These are phyloP conservation scores for Vitis hybrid DNA, from an alignment of 177 flowering plant genomes.

Conservation along the genomic window DNA sequence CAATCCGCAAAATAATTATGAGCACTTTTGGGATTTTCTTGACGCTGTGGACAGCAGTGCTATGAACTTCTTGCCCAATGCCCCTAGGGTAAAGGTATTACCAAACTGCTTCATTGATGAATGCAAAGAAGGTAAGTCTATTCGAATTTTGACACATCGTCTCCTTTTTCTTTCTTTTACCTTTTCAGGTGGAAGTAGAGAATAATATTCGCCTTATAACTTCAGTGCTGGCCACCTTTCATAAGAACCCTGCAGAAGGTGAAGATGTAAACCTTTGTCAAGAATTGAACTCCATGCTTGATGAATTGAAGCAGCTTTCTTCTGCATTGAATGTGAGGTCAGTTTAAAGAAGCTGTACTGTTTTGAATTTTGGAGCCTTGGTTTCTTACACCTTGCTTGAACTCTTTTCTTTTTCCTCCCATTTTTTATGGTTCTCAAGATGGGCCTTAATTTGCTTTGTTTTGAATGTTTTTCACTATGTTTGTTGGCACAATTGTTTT, in stretches of 20 bases:
- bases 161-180: background rate
- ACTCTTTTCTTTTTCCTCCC: conserved; percentile 10
- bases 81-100: conserved; percentile 11
- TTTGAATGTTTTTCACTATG: no score
- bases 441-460: no score
- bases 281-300: conserved; percentile 12
- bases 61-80: background rate
- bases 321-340: conserved; percentile 17
- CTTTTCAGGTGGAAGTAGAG: conserved; percentile 18
- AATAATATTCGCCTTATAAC: conserved; percentile 12
- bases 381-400: conserved; percentile 2
- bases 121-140: no score
- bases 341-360: conserved; percentile 2
- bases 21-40: conserved; percentile 18
- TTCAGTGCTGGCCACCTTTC: conserved; percentile 10
- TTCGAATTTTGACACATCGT: background rate
- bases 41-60: conserved; percentile 7
- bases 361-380: background rate
- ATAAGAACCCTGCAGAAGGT: background rate
- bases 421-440: no score
- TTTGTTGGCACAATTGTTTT: no score
- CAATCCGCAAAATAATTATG: conserved; percentile 2
- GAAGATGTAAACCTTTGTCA: background rate
- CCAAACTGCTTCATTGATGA: no score
- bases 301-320: conserved; percentile 15